phyloP scores from a whole-genome alignment of 108 stramenopile genomes.

The Cyclotella distinguenda region DNA sequence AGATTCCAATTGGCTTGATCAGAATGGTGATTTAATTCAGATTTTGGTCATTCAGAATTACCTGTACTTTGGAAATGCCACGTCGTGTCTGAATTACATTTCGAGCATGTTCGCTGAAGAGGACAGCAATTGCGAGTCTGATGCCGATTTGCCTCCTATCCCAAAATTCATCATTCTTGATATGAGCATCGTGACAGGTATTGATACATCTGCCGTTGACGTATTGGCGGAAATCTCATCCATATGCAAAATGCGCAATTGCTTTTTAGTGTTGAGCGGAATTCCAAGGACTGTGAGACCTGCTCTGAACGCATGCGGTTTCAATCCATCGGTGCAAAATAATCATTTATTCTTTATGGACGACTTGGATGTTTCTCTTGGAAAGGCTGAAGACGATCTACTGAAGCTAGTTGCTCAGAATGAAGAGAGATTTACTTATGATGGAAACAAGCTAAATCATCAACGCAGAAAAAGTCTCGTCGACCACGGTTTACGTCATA shows the following conservation, averaged over 20 bases:
- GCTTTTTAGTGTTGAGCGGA: conserved; percentile 60
- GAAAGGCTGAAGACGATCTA: conserved; percentile 67
- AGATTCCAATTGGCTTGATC: conserved; percentile 63
- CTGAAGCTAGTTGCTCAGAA: conserved; percentile 42
- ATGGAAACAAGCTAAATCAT: conserved; percentile 20
- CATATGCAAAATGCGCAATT: conserved; percentile 52
- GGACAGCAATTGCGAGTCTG: conserved; percentile 11
- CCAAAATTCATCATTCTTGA: conserved; percentile 70
- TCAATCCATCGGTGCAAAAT: conserved; percentile 54
- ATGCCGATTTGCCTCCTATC: conserved; percentile 46
- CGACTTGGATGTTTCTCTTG: conserved; percentile 59
- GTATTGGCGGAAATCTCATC: conserved; percentile 59
- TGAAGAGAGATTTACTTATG: conserved; percentile 32
- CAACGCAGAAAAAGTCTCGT: conserved; percentile 17
- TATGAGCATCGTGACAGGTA: conserved; percentile 64
- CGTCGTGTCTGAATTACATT: conserved; percentile 64
- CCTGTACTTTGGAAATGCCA: conserved; percentile 83
- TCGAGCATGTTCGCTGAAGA: conserved; percentile 74
- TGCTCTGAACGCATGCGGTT: conserved; percentile 46
- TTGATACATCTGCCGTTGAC: conserved; percentile 73
- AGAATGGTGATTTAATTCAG: conserved; percentile 71
- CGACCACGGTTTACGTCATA: conserved; percentile 57
- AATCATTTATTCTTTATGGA: conserved; percentile 49
- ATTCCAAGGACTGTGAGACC: conserved; percentile 40
- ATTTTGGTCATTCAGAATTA: conserved; percentile 76